Evolutionary conservation across 441 rosid species (phyloP).

Genomic region (Mallotus japonicus): DNA sequence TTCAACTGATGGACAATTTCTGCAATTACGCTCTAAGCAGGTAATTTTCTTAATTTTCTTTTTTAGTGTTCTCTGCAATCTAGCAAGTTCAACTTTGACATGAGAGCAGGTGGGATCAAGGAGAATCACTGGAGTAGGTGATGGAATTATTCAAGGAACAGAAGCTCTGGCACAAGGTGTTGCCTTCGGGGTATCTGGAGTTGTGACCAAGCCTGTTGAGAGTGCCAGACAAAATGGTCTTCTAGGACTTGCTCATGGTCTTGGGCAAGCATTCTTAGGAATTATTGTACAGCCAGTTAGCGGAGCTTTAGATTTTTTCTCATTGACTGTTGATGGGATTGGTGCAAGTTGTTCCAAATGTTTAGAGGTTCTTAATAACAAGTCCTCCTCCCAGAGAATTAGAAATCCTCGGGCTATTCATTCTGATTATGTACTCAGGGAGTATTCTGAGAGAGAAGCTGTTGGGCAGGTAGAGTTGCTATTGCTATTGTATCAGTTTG

Average conservation of each 20-base stretch:
- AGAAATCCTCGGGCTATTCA: slow-evolving; percentile 93
- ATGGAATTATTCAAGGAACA: slow-evolving; percentile 94
- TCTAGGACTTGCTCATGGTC: slow-evolving; percentile 94
- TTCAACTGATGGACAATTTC: slow-evolving; percentile 96
- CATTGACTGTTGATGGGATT: slow-evolving; percentile 93
- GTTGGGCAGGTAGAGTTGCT: slow-evolving; percentile 75
- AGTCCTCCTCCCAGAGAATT: slow-evolving; percentile 64
- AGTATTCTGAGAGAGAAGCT: slow-evolving; percentile 90
- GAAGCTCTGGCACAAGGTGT: slow-evolving; percentile 99
- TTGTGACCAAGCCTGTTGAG: slow-evolving; percentile 91
- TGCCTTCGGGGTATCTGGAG: slow-evolving; percentile 99
- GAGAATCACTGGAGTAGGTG: slow-evolving; percentile 95
- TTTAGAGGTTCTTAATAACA: slow-evolving; percentile 70
- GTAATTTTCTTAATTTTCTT: slow-evolving; percentile 34
- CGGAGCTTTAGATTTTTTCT: slow-evolving; percentile 95
- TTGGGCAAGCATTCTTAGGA: slow-evolving; percentile 90
- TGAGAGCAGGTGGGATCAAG: slow-evolving; percentile 80
- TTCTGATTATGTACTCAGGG: slow-evolving; percentile 75
- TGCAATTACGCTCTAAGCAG: slow-evolving; percentile 94
- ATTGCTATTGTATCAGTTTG: background rate
- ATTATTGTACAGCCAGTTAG: slow-evolving; percentile 92
- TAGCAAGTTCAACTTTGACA: slow-evolving; percentile 6
- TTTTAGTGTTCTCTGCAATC: slow-evolving; percentile 4
- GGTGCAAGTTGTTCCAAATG: slow-evolving; percentile 97
- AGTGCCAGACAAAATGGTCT: slow-evolving; percentile 91